Evolutionary conservation across 257 asterid genomes (phyloP).

Genomic region (Solanum pinnatisectum): DNA sequence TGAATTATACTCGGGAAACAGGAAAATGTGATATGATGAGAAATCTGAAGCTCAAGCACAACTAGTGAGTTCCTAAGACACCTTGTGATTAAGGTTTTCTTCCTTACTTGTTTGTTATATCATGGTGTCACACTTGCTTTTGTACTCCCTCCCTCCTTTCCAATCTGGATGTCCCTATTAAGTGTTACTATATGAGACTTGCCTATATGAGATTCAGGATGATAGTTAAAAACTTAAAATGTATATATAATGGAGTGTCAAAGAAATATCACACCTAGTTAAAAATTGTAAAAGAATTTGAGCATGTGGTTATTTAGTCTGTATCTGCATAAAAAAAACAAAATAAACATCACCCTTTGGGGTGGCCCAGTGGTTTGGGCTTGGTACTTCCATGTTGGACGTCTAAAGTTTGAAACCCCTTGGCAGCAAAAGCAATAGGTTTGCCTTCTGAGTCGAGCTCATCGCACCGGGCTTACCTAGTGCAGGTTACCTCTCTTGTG

Average conservation of each 20-base stretch:
- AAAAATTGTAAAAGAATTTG: neutral
- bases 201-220: neutral
- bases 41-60: neutral
- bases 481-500: neutral
- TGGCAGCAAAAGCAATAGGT: neutral
- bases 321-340: neutral
- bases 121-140: neutral
- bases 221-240: neutral
- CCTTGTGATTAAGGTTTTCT: neutral
- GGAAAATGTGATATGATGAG: conserved; percentile 14
- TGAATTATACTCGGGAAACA: conserved; percentile 59
- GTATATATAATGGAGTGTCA: neutral
- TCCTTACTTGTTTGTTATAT: neutral
- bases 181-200: neutral
- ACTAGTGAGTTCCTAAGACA: neutral
- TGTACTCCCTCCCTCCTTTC: neutral
- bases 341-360: neutral
- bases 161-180: neutral
- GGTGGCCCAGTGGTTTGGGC: neutral
- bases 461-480: neutral
- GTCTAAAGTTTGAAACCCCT: neutral
- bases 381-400: neutral
- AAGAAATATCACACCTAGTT: neutral
- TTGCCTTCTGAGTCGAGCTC: neutral
- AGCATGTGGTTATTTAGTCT: neutral